These are phyloP conservation scores for Ambrosia trifida DNA, from an alignment of 129 eudicot genomes.

Conservation along the genomic window DNA sequence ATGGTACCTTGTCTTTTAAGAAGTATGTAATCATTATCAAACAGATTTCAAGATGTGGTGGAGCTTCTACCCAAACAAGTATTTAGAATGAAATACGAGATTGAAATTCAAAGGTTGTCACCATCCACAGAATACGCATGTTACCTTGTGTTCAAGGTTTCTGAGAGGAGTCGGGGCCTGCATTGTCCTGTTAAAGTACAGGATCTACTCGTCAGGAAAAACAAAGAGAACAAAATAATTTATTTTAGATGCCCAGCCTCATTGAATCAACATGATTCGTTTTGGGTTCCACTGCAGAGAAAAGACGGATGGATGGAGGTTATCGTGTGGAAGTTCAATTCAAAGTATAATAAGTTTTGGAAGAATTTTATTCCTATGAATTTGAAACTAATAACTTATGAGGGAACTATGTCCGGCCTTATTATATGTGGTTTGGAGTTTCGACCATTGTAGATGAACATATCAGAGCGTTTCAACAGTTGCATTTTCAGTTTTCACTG, in stretches of 20 bases:
- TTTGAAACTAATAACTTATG: background rate
- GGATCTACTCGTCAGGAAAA: background rate
- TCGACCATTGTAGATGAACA: background rate
- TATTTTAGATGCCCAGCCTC: background rate
- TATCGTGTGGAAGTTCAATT: background rate
- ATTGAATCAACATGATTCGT: background rate
- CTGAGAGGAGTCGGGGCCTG: too few species aligned
- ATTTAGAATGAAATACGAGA: too few species aligned
- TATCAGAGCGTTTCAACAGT: too few species aligned
- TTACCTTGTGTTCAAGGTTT: background rate
- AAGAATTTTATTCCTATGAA: background rate
- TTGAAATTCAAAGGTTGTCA: background rate
- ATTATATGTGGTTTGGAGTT: background rate
- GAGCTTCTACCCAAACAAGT: too few species aligned
- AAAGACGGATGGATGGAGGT: background rate
- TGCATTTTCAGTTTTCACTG: too few species aligned
- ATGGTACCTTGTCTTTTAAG: too few species aligned
- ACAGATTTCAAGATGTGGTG: too few species aligned
- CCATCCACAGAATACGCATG: background rate
- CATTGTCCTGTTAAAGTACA: too few species aligned
- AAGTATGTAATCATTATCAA: too few species aligned
- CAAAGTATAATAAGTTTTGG: background rate
- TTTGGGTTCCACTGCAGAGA: background rate
- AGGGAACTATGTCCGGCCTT: constrained; percentile 5
- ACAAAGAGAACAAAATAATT: background rate